Evolutionary conservation across 1,284 basidiomycete species (phyloP), one percentile per base, ranked within the genome.

Genomic region (Cutaneotrichosporon sp.): DNA sequence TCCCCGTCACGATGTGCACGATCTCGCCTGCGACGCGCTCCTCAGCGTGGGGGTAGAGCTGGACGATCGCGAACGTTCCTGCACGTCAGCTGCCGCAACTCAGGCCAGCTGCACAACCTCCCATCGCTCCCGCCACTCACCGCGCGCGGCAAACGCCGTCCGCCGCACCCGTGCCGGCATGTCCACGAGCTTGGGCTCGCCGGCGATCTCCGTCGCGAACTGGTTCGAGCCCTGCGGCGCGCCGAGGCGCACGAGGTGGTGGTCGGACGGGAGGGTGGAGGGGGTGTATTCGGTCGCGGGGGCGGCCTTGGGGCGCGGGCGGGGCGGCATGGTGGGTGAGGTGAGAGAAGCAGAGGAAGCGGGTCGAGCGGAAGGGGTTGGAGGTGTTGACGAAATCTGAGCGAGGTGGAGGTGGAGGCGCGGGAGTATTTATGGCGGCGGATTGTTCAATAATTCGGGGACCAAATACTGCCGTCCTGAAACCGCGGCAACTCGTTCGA

Each of bases 41-140:
- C 9, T 33, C n/a, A 22, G 63, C 60, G 24, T 64, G 60, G 11
- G 69, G 64, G 53, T 69, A 78, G 2, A 76, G 64, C 33, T 64
- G 58, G 22, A 75, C 66, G 50, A 75, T 67, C 0, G 73, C 74
- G 58, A 72, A 75, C 53, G 72, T 70, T 25, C 76, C 76, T 73
- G 58, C 29, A 3, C 22, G 20, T 56, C 42, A 47, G 45, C 33
- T n/a, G 18, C 18, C 3, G n/a, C 18, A 10, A 16, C 36, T 1
- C 6, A 38, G 6, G 2, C 33, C 9, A 29, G 47, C 14, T 50
- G 22, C n/a, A 5, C n/a, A n/a, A n/a, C n/a, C n/a, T n/a, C n/a
- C n/a, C n/a, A n/a, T n/a, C n/a, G n/a, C n/a, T 3, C 14, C 27
- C n/a, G 29, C 29, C 18, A 69, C 72, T 58, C 60, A 73, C 72